Conservation (phyloP, 257 asterid species). For the Scutellaria galericulata region DNA sequence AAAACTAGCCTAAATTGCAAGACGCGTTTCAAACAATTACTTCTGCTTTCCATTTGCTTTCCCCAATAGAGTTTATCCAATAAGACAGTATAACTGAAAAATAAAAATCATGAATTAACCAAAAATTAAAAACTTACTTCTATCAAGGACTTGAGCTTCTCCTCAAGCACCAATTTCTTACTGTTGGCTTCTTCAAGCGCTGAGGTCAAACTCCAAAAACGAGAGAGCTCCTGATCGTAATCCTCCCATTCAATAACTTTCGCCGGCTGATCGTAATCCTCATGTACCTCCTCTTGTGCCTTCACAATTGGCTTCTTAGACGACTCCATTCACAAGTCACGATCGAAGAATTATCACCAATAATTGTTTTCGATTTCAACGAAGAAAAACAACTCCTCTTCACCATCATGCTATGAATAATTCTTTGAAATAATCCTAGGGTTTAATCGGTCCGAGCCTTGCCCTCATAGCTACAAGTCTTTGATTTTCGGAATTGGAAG, state of each 20-base stretch:
- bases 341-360: constrained; percentile 32
- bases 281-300: constrained; percentile 43
- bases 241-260: constrained; percentile 86
- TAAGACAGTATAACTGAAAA: neutral
- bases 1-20: constrained; percentile 8
- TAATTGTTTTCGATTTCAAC: constrained; percentile 41
- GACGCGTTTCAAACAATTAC: constrained; percentile 14
- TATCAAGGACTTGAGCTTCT: constrained; percentile 63
- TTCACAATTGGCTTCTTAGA: constrained; percentile 53
- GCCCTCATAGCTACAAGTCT: constrained; percentile 41
- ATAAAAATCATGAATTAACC: neutral
- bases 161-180: constrained; percentile 60
- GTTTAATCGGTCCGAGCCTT: constrained; percentile 39
- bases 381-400: constrained; percentile 41
- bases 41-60: neutral
- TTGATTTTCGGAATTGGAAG: constrained; percentile 15
- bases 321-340: constrained; percentile 57
- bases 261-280: constrained; percentile 37
- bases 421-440: constrained; percentile 44
- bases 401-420: constrained; percentile 50
- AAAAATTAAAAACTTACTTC: constrained; percentile 45
- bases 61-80: neutral
- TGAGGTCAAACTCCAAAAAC: constrained; percentile 80
- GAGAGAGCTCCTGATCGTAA: constrained; percentile 83
- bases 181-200: constrained; percentile 71